Evolutionary conservation across 805 yeast species (phyloP).

Genomic region (Cyberlindnera veronae): DNA sequence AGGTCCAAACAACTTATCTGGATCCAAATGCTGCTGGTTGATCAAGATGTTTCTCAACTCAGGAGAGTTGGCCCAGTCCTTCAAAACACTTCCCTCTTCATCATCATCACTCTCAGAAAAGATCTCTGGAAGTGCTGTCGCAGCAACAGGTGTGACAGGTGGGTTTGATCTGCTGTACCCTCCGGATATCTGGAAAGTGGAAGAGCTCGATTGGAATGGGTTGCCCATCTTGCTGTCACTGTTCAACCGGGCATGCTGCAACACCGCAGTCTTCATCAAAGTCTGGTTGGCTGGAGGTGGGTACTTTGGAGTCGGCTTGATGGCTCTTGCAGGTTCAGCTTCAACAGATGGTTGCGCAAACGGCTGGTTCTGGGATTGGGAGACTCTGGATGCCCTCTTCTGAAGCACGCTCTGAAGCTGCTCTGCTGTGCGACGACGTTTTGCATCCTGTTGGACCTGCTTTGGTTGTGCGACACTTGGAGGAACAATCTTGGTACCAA

Average conservation of each 20-base stretch:
- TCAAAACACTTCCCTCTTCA: conserved; percentile 43
- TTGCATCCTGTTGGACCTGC: conserved; percentile 19
- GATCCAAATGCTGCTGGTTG: conserved; percentile 53
- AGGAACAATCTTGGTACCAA: conserved; percentile 24
- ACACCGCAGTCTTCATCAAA: conserved; percentile 33
- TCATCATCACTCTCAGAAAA: conserved; percentile 53
- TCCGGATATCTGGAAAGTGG: conserved; percentile 4
- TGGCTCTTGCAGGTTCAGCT: conserved; percentile 5
- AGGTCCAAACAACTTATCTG: conserved; percentile 70
- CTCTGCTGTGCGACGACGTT: conserved; percentile 28
- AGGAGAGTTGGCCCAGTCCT: conserved; percentile 64
- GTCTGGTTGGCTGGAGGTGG: conserved; percentile 20
- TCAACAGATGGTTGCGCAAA: conserved; percentile 3
- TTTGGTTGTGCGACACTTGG: conserved; percentile 17
- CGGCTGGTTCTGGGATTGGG: conserved; percentile 11
- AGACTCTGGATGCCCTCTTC: conserved; percentile 27
- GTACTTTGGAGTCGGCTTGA: conserved; percentile 15
- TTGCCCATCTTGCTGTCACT: conserved; percentile 14
- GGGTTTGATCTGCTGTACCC: conserved; percentile 6
- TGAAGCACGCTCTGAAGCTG: conserved; percentile 20
- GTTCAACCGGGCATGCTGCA: conserved; percentile 31
- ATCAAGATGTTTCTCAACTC: conserved; percentile 43
- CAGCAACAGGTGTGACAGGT: conserved; percentile 21
- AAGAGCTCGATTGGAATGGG: conserved; percentile 12
- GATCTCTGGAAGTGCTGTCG: conserved; percentile 41